Evolutionary conservation across 2,329 filamentous ascomycete genomes (phyloP).

Genomic region (Alternaria atra): DNA sequence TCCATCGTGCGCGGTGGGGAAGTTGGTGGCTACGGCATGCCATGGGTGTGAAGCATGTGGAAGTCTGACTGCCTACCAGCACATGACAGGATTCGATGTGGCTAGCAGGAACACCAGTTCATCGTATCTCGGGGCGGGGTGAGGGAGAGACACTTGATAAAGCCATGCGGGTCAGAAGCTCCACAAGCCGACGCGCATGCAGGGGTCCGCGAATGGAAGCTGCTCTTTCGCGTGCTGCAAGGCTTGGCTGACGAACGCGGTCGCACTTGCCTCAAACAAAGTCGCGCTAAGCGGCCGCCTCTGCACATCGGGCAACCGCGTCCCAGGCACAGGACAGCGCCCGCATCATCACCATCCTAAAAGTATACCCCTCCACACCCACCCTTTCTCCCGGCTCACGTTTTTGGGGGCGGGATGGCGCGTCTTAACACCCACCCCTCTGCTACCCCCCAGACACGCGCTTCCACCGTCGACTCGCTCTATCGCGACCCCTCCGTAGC

Average conservation of each 20-base stretch:
- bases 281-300: slow-evolving; percentile 27
- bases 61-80: background rate
- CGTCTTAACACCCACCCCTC: slow-evolving; percentile 47
- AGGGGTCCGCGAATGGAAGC: slow-evolving; percentile 28
- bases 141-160: slow-evolving; percentile 11
- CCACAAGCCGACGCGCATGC: slow-evolving; percentile 15
- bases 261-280: slow-evolving; percentile 24
- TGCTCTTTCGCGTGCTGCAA: slow-evolving; percentile 29
- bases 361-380: background rate
- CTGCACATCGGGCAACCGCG: slow-evolving; percentile 23
- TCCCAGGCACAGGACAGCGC: slow-evolving; percentile 5
- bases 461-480: slow-evolving; percentile 45
- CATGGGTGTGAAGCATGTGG: slow-evolving; percentile 28
- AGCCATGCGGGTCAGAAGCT: slow-evolving; percentile 2
- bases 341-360: slow-evolving; percentile 5
- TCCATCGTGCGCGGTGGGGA: slow-evolving; percentile 70
- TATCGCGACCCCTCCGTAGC: slow-evolving; percentile 50
- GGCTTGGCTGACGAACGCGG: slow-evolving; percentile 30
- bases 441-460: slow-evolving; percentile 41
- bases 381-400: background rate
- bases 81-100: slow-evolving; percentile 5
- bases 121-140: slow-evolving; percentile 13
- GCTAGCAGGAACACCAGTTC: slow-evolving; percentile 6
- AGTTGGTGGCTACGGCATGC: slow-evolving; percentile 33
- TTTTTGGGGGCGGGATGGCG: slow-evolving; percentile 38